These are phyloP conservation scores for Paulownia fortunei DNA, from an alignment of 257 asterid genomes.

Conservation along the genomic window DNA sequence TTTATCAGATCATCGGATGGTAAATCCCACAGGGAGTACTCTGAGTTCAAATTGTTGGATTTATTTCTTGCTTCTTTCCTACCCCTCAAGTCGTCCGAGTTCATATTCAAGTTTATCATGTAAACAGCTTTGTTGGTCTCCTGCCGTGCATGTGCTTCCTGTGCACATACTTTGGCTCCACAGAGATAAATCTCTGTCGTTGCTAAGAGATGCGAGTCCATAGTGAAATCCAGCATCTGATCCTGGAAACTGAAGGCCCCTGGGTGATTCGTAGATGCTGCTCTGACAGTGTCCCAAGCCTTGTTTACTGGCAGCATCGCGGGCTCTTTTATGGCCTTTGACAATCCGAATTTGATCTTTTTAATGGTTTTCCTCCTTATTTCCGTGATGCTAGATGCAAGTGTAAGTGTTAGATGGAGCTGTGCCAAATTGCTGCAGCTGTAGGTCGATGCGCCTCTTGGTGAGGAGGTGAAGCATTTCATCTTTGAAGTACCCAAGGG, in stretches of 20 bases:
- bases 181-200: constrained; percentile 54
- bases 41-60: constrained; percentile 54
- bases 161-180: constrained; percentile 70
- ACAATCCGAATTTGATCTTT: constrained; percentile 60
- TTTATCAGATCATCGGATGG: constrained; percentile 60
- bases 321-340: constrained; percentile 63
- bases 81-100: constrained; percentile 36
- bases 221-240: constrained; percentile 58
- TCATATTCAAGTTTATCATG: constrained; percentile 52
- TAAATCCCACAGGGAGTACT: constrained; percentile 67
- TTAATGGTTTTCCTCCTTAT: constrained; percentile 51
- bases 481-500: constrained; percentile 93
- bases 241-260: constrained; percentile 43
- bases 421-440: constrained; percentile 54
- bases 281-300: constrained; percentile 60
- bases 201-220: constrained; percentile 49
- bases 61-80: constrained; percentile 44
- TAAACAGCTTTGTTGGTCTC: constrained; percentile 41
- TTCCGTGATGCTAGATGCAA: constrained; percentile 53
- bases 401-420: constrained; percentile 29
- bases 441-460: constrained; percentile 76
- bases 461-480: constrained; percentile 97
- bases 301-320: constrained; percentile 27
- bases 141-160: constrained; percentile 61
- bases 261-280: constrained; percentile 39